A percentile compares a stretch with the other conserved stretches of the same genome.
phyloP scores from a whole-genome alignment of 805 yeast genomes.

The Candida coquimbonensis region DNA sequence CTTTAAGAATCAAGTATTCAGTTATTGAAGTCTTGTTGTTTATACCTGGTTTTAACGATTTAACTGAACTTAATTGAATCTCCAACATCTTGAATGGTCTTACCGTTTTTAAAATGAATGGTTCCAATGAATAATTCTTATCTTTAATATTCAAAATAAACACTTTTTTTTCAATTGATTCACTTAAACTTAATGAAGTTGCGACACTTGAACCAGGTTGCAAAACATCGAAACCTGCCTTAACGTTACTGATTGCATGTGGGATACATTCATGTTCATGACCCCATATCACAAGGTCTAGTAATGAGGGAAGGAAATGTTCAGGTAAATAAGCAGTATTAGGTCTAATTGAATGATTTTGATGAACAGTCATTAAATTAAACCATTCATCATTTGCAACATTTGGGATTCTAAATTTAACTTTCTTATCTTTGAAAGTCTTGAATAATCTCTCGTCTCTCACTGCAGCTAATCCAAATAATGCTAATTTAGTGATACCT shows the following conservation, averaged over 20 bases:
- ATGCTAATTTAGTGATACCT: slow-evolving; percentile 73
- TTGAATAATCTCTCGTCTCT: slow-evolving; percentile 84
- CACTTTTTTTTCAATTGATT: slow-evolving; percentile 65
- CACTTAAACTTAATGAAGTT: slow-evolving; percentile 83
- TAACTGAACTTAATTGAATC: slow-evolving; percentile 43
- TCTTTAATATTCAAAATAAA: slow-evolving; percentile 64
- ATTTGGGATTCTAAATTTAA: slow-evolving; percentile 69
- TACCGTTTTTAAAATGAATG: slow-evolving; percentile 59
- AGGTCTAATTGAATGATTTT: slow-evolving; percentile 79
- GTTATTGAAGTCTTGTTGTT: slow-evolving; percentile 56
- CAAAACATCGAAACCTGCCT: slow-evolving; percentile 63
- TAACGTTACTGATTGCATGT: slow-evolving; percentile 47
- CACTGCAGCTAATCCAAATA: slow-evolving; percentile 84
- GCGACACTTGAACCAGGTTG: slow-evolving; percentile 96
- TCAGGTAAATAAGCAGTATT: slow-evolving; percentile 83
- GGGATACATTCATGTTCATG: slow-evolving; percentile 95
- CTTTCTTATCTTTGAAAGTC: slow-evolving; percentile 73
- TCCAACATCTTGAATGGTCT: slow-evolving; percentile 79
- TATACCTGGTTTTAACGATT: slow-evolving; percentile 52
- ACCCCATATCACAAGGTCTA: slow-evolving; percentile 91
- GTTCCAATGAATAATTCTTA: slow-evolving; percentile 46
- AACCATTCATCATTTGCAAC: slow-evolving; percentile 64
- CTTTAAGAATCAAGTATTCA: slow-evolving; percentile 51
- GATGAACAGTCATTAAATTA: slow-evolving; percentile 82
- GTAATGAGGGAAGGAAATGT: slow-evolving; percentile 67